Conservation (phyloP, 2,329 filamentous ascomycete species). For the Lecanicillium sp. region DNA sequence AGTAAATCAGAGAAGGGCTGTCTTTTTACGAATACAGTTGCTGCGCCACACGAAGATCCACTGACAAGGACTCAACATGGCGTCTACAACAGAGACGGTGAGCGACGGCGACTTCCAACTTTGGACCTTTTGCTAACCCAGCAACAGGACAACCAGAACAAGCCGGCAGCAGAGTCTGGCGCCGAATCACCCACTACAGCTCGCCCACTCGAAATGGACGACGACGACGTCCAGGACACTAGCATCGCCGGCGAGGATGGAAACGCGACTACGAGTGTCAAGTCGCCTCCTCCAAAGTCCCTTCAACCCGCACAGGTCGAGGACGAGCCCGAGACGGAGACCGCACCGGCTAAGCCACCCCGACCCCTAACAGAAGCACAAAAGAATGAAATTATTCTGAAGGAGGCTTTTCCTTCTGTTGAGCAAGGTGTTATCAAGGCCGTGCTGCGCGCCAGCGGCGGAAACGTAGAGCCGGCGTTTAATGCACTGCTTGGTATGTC, state of each 20-base stretch:
- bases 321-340: constrained; percentile 24
- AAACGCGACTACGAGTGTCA: constrained; percentile 12
- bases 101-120: constrained; percentile 1
- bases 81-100: constrained; percentile 10
- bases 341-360: constrained; percentile 71
- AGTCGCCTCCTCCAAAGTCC: constrained; percentile 11
- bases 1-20: background rate
- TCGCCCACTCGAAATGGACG: constrained; percentile 58
- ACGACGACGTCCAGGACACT: constrained; percentile 60
- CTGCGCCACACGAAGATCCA: constrained; percentile 6
- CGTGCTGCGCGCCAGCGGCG: constrained; percentile 76
- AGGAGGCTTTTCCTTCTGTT: constrained; percentile 86
- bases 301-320: constrained; percentile 15
- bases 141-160: constrained; percentile 25
- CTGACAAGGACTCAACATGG: constrained; percentile 9
- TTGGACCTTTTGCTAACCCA: constrained; percentile 4
- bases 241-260: constrained; percentile 37
- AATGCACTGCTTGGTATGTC: constrained; percentile 76
- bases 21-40: background rate
- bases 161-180: constrained; percentile 30
- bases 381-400: constrained; percentile 79
- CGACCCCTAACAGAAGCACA: constrained; percentile 73
- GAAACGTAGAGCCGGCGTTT: constrained; percentile 87
- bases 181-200: constrained; percentile 61
- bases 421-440: constrained; percentile 77